Percentiles rank a stretch among this genome's conserved stretches.
Conservation (phyloP, 495 filamentous ascomycete species). For the Aspergillus coremiiformis region DNA sequence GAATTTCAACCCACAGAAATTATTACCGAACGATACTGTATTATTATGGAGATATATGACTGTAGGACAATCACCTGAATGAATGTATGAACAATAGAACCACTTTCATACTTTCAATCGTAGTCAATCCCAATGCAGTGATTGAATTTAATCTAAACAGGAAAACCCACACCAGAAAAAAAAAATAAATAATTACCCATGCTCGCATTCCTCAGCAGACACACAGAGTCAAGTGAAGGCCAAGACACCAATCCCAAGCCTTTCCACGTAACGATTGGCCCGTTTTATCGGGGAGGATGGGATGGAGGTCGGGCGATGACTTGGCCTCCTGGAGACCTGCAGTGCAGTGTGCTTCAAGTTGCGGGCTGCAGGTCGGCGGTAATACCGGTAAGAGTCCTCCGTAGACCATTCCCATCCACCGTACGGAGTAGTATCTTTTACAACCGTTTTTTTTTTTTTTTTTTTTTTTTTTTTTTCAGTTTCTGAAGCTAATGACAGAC, state of each 20-base stretch:
- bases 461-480: too few relatives aligned
- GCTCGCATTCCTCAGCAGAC: conserved; percentile 5
- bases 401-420: not conserved
- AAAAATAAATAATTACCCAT: not conserved
- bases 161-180: not conserved
- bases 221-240: not conserved
- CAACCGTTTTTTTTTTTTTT: not conserved
- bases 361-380: conserved; percentile 1
- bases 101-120: too few relatives aligned
- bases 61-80: too few relatives aligned
- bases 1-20: not conserved
- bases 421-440: not conserved
- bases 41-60: too few relatives aligned
- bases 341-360: not conserved
- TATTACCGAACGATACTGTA: not conserved
- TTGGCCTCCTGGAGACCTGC: conserved; percentile 8
- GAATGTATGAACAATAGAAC: too few relatives aligned
- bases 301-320: conserved; percentile 7
- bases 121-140: too few relatives aligned
- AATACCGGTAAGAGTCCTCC: not conserved
- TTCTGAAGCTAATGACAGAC: not conserved
- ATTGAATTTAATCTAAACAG: not conserved
- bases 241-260: conserved; percentile 3
- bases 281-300: not conserved
- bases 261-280: not conserved